These are phyloP conservation scores for Phytophthora hybrid DNA, from an alignment of 352 stramenopile genomes.

Conservation along the genomic window DNA sequence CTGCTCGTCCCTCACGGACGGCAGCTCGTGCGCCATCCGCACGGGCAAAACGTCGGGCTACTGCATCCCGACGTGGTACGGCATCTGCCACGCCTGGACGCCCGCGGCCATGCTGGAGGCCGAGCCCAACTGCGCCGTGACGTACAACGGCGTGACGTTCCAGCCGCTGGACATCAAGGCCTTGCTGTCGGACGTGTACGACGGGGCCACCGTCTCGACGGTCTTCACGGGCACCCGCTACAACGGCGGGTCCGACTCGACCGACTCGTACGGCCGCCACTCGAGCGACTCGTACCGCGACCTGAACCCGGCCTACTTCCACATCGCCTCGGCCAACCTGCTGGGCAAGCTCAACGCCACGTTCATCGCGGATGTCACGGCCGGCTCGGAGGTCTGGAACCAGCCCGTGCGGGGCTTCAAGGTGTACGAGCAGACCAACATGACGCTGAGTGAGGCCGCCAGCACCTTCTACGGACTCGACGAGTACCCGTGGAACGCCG, in stretches of 20 bases:
- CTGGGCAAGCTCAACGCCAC: conserved; percentile 47
- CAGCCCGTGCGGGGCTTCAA: conserved; percentile 58
- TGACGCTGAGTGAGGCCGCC: conserved; percentile 43
- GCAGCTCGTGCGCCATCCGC: conserved; percentile 42
- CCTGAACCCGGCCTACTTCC: conserved; percentile 56
- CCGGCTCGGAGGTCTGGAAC: conserved; percentile 57
- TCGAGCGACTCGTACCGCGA: conserved; percentile 45
- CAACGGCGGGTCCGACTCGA: conserved; percentile 36
- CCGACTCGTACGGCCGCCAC: conserved; percentile 54
- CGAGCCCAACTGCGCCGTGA: conserved; percentile 45
- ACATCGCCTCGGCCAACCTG: conserved; percentile 54
- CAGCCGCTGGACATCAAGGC: conserved; percentile 54
- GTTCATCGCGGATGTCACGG: conserved; percentile 53
- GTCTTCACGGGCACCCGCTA: conserved; percentile 54
- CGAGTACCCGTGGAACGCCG: conserved; percentile 58
- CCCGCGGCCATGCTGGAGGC: conserved; percentile 44
- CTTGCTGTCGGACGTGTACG: conserved; percentile 51
- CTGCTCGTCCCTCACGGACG: conserved; percentile 40
- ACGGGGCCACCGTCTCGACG: conserved; percentile 34
- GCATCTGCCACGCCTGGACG: conserved; percentile 55
- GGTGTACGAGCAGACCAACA: conserved; percentile 39
- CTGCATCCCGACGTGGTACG: conserved; percentile 51
- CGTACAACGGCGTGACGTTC: conserved; percentile 49
- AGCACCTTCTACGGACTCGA: conserved; percentile 46
- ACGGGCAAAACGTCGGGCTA: conserved; percentile 42